These are phyloP conservation scores for Venturia carpophila DNA, from an alignment of 2,329 filamentous ascomycete species.

Conservation along the genomic window DNA sequence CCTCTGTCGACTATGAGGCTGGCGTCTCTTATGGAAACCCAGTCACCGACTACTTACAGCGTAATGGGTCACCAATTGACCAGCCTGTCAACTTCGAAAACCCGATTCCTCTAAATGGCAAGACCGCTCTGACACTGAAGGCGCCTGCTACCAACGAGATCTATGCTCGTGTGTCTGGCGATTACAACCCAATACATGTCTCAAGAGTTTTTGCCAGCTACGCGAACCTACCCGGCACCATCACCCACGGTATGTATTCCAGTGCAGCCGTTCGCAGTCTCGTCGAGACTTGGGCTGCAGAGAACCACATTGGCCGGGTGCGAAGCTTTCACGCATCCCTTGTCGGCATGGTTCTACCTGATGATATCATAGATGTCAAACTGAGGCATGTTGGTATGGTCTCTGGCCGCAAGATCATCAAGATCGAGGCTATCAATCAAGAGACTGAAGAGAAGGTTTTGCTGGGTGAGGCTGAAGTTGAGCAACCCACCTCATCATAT, in stretches of 20 bases:
- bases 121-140: slow-evolving; percentile 77
- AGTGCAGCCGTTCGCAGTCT: slow-evolving; percentile 92
- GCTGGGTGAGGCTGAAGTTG: slow-evolving; percentile 89
- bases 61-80: slow-evolving; percentile 85
- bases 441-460: slow-evolving; percentile 96
- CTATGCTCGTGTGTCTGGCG: slow-evolving; percentile 92
- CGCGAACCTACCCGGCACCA: slow-evolving; percentile 90
- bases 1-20: slow-evolving; percentile 92
- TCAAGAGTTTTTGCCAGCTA: slow-evolving; percentile 95
- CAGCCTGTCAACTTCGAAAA: slow-evolving; percentile 98
- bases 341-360: slow-evolving; percentile 97
- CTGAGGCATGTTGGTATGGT: slow-evolving; percentile 97
- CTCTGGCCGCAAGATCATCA: slow-evolving; percentile 97
- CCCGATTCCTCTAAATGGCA: slow-evolving; percentile 88
- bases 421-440: slow-evolving; percentile 91
- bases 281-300: slow-evolving; percentile 97
- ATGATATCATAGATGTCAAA: slow-evolving; percentile 90
- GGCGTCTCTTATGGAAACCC: slow-evolving; percentile 91
- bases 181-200: slow-evolving; percentile 98
- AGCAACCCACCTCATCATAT: slow-evolving; percentile 93
- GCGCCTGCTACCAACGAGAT: slow-evolving; percentile 96
- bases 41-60: slow-evolving; percentile 89
- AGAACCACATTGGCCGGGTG: slow-evolving; percentile 96
- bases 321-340: slow-evolving; percentile 94
- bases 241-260: slow-evolving; percentile 99